Percentiles rank a stretch among this genome's conserved stretches.
Evolutionary conservation across 345 rosid genomes (phyloP).

Genomic region (Microthlaspi erraticum): DNA sequence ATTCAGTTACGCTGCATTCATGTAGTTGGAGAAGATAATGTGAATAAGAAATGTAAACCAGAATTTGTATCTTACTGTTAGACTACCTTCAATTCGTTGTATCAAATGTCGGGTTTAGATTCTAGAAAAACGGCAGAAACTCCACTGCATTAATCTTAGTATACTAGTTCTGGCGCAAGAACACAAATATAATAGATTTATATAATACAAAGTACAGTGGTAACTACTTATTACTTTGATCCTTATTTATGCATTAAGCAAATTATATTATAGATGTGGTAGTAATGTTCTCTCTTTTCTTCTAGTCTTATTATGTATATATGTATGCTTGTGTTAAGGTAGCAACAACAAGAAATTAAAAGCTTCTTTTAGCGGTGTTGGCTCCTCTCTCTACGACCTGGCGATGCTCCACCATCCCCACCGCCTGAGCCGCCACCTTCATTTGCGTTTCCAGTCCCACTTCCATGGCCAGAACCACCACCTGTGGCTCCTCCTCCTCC

Average conservation of each 20-base stretch:
- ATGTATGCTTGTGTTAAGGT: conserved; percentile 33
- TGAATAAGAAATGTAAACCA: too few relatives aligned
- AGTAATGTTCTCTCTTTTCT: background rate
- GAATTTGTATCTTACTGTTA: too few relatives aligned
- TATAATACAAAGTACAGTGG: conserved; percentile 24
- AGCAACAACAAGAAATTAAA: background rate
- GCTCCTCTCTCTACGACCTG: conserved; percentile 42
- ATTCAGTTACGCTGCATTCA: too few relatives aligned
- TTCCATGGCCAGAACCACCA: conserved; percentile 71
- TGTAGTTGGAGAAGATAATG: too few relatives aligned
- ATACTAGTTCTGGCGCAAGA: conserved; percentile 2
- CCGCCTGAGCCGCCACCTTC: conserved; percentile 48
- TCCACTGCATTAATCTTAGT: background rate
- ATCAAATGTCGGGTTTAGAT: too few relatives aligned
- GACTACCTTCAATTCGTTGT: too few relatives aligned
- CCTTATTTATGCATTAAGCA: conserved; percentile 34
- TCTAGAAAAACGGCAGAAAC: background rate
- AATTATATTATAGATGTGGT: conserved; percentile 5
- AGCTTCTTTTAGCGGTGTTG: conserved; percentile 33
- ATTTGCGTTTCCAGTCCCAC: conserved; percentile 52
- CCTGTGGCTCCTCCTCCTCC: conserved; percentile 68
- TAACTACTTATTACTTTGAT: conserved; percentile 20
- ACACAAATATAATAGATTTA: conserved; percentile 9
- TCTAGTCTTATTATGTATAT: conserved; percentile 16
- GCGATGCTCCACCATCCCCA: conserved; percentile 40